These are phyloP conservation scores for Andrographis paniculata DNA, from an alignment of 305 asterid species.

Conservation along the genomic window DNA sequence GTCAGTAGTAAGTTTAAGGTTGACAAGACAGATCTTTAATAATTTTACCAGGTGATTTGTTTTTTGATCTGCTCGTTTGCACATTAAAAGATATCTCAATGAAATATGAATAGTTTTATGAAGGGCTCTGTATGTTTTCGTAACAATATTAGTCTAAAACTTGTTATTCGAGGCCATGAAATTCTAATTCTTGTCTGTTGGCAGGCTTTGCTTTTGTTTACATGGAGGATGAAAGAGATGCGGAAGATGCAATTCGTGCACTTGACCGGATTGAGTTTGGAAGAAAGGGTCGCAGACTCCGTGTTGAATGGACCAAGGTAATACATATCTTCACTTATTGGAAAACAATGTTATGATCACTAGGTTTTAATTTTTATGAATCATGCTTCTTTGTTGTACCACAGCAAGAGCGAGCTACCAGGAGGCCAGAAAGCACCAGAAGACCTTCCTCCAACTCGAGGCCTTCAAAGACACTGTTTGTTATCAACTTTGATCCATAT, in stretches of 20 bases:
- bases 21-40: too few species aligned
- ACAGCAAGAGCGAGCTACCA: constrained; percentile 58
- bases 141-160: neutral
- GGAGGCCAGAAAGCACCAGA: constrained; percentile 46
- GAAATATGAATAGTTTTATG: constrained; percentile 12
- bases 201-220: constrained; percentile 67
- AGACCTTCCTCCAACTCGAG: constrained; percentile 36
- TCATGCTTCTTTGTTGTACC: neutral
- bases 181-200: constrained; percentile 14
- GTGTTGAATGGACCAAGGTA: constrained; percentile 91
- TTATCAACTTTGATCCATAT: constrained; percentile 68
- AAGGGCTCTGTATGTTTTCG: constrained; percentile 18
- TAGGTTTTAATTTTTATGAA: too few species aligned
- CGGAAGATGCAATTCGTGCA: constrained; percentile 68
- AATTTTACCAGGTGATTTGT: constrained; percentile 61
- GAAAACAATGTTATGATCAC: too few species aligned
- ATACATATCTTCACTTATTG: neutral
- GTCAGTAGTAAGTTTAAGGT: too few species aligned
- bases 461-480: constrained; percentile 70
- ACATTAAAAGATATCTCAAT: constrained; percentile 4
- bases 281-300: constrained; percentile 73
- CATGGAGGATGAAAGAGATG: constrained; percentile 85
- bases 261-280: constrained; percentile 79
- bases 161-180: neutral
- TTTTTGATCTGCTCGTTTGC: constrained; percentile 40